Base-by-base conservation (phyloP, 345 rosid species). In the Camelina sativa region DNA sequence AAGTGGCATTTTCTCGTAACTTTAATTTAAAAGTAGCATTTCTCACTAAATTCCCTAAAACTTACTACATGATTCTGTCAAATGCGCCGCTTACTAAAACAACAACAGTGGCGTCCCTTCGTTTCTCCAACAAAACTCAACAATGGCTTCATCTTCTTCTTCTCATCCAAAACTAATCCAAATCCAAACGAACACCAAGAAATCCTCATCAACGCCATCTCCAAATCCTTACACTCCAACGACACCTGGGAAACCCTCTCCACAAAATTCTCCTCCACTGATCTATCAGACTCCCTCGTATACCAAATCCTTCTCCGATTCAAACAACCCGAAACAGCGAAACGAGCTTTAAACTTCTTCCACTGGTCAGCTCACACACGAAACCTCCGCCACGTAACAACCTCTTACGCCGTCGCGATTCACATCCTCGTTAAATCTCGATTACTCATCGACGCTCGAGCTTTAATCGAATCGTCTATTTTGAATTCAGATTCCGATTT, bases 341-440 rank as follows among this genome's bases (percentile, higher is more conserved):
- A 86, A 80, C 72, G 67, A 13, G 98, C 93, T 34, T 62, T 93
- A 15, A 81, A 82, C 63, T 93, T 93, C 80, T 91, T 93, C 81
- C 86, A 89, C 66, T 93, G 96, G 96, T 85, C 96, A 2, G 81
- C 93, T 4, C 82, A 76, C 47, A 62, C 66, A 3, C 80, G 80
- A n/a, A 80, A 73, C 13, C 79, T 69, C 73, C 81, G 75, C 20
- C 98, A 88, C 34, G 85, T 67, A 13, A 62, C 81, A 44, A 73
- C 74, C 4, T 75, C 91, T 4, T 91, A 89, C 73, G 81, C 91
- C 66, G 23, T 88, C 38, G 80, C 80, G 8, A 75, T 93, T 75
- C 88, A 85, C 58, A 84, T 91, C 41, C 75, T 91, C 62, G 89
- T 88, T 34, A 78, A 64, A 69, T 87, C 88, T 44, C 82, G 79